Conservation (phyloP, 805 yeast genomes). For the Nakazawaea holstii region DNA sequence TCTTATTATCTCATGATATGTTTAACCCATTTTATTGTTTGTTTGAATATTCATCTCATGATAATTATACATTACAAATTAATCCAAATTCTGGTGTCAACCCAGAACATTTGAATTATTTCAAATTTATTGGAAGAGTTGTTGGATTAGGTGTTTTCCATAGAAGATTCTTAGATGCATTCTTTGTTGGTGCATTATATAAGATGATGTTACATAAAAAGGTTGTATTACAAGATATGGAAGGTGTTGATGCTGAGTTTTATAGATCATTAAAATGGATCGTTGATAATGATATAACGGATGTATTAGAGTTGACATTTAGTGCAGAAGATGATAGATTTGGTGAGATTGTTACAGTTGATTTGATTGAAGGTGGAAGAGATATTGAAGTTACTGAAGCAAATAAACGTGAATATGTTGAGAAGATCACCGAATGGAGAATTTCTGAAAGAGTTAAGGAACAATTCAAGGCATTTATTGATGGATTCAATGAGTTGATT, state of each 20-base stretch:
- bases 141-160: conserved; percentile 98
- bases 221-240: conserved; percentile 95
- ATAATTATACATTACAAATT: conserved; percentile 95
- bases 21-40: conserved; percentile 96
- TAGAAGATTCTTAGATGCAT: conserved; percentile 94
- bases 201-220: conserved; percentile 96
- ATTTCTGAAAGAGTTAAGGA: conserved; percentile 89
- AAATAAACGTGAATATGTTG: conserved; percentile 92
- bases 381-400: conserved; percentile 91
- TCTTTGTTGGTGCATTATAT: conserved; percentile 96
- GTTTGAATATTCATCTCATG: conserved; percentile 96
- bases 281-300: conserved; percentile 89
- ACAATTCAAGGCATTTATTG: conserved; percentile 93
- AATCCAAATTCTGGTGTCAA: conserved; percentile 96
- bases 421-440: conserved; percentile 93
- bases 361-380: conserved; percentile 83
- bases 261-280: conserved; percentile 95
- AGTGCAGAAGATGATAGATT: conserved; percentile 85
- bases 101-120: conserved; percentile 96
- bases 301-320: conserved; percentile 81
- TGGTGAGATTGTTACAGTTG: conserved; percentile 87
- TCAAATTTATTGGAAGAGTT: conserved; percentile 96
- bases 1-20: conserved; percentile 95
- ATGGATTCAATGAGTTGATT: conserved; percentile 94
- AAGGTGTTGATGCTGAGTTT: conserved; percentile 97